Percentiles rank a stretch among this genome's conserved stretches.
phyloP scores from a whole-genome alignment of 495 filamentous ascomycete genomes.

The Penicillium crystallinum region DNA sequence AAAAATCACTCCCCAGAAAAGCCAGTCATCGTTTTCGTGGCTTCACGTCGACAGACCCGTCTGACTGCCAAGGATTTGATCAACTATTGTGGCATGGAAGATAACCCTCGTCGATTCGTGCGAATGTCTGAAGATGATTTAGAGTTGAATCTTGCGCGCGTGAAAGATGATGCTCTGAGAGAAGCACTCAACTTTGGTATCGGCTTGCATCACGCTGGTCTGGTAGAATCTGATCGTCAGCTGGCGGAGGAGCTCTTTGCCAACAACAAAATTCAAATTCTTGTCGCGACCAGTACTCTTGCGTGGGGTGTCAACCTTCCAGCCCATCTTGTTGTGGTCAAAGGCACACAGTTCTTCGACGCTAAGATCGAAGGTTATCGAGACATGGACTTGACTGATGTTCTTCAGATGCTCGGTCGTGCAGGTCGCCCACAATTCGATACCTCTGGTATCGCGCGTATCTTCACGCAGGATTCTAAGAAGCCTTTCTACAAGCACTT shows the following conservation, averaged over 20 bases:
- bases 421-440: constrained; percentile 97
- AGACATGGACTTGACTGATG: constrained; percentile 98
- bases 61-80: constrained; percentile 94
- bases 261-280: constrained; percentile 96
- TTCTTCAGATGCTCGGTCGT: constrained; percentile 96
- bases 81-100: constrained; percentile 97
- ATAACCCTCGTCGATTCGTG: constrained; percentile 89
- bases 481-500: constrained; percentile 99
- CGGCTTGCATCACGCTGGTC: constrained; percentile 92
- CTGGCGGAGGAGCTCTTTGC: constrained; percentile 90
- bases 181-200: constrained; percentile 96
- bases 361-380: constrained; percentile 96
- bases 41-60: constrained; percentile 89
- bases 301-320: constrained; percentile 99
- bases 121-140: constrained; percentile 93
- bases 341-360: constrained; percentile 97
- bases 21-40: constrained; percentile 97
- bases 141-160: constrained; percentile 70
- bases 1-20: constrained; percentile 93
- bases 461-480: constrained; percentile 95
- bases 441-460: constrained; percentile 86
- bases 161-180: constrained; percentile 86
- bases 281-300: constrained; percentile 93
- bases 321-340: constrained; percentile 94
- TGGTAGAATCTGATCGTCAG: constrained; percentile 89